Conservation (phyloP, 805 yeast species). For the Wickerhamomyces rabaulensis region DNA sequence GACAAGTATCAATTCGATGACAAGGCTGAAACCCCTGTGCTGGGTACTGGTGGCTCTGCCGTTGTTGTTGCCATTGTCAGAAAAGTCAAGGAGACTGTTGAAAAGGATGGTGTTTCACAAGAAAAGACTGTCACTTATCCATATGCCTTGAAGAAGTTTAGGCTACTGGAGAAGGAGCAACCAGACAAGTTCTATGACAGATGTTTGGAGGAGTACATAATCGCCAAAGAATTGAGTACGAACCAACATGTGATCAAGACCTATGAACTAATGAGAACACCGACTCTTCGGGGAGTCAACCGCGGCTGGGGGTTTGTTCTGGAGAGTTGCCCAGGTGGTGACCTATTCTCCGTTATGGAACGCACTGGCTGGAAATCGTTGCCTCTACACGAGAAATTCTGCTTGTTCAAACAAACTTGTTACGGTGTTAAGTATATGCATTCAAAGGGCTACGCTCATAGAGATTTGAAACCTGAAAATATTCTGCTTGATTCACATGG, state of each 20-base stretch:
- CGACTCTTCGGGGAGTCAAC: conserved; percentile 45
- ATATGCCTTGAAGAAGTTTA: conserved; percentile 64
- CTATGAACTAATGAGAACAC: conserved; percentile 49
- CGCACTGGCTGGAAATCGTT: conserved; percentile 56
- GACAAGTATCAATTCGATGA: conserved; percentile 31
- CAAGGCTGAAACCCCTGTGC: conserved; percentile 26
- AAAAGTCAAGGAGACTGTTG: neutral
- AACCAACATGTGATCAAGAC: conserved; percentile 59
- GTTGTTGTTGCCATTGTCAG: conserved; percentile 46
- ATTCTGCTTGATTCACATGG: conserved; percentile 56
- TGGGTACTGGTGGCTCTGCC: conserved; percentile 74
- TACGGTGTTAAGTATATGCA: conserved; percentile 61
- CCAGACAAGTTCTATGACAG: conserved; percentile 61
- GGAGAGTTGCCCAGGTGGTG: conserved; percentile 60
- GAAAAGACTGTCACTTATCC: conserved; percentile 33
- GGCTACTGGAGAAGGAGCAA: conserved; percentile 53
- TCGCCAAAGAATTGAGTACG: conserved; percentile 48
- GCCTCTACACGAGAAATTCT: conserved; percentile 47
- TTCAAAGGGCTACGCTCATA: conserved; percentile 60
- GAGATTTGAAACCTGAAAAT: conserved; percentile 75
- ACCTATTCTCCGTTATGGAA: conserved; percentile 49
- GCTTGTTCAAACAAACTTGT: conserved; percentile 64
- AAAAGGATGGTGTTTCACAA: conserved; percentile 11
- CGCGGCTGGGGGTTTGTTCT: conserved; percentile 76
- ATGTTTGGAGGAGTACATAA: conserved; percentile 57